phyloP scores from a whole-genome alignment of 768 basidiomycete genomes.

The Mycena capillaripes region DNA sequence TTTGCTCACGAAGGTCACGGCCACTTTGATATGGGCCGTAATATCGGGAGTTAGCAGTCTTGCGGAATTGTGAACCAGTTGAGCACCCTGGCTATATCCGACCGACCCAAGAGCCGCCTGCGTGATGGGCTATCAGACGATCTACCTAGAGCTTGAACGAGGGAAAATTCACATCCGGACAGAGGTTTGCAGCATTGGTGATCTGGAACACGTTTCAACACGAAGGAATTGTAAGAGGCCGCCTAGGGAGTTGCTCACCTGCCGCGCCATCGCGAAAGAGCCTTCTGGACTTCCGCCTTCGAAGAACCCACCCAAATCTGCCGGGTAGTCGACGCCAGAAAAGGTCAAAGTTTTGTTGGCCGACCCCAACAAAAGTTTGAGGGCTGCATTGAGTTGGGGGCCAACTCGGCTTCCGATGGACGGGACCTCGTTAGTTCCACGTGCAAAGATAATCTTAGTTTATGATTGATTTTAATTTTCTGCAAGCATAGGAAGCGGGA shows the following conservation, averaged over 20 bases:
- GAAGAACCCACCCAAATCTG: not conserved
- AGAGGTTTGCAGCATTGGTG: not conserved
- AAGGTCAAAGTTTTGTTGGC: not conserved
- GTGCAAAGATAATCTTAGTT: not conserved
- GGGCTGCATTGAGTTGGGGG: not conserved
- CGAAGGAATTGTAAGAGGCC: too few species aligned
- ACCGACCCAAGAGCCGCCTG: not conserved
- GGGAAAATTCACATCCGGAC: not conserved
- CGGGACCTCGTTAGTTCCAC: not conserved
- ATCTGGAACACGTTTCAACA: too few species aligned
- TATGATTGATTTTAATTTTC: not conserved
- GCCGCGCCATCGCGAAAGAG: not conserved
- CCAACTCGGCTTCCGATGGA: not conserved
- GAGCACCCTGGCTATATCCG: slow-evolving; percentile 6
- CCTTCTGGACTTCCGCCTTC: not conserved
- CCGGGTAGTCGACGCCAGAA: not conserved
- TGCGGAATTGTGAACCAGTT: slow-evolving; percentile 9
- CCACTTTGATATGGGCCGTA: not conserved
- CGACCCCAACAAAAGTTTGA: not conserved
- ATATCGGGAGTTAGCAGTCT: not conserved
- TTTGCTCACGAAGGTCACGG: not conserved
- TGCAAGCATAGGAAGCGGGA: not conserved
- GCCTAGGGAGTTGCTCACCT: not conserved
- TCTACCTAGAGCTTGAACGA: not conserved
- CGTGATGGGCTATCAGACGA: not conserved